Percentiles rank a stretch among this genome's conserved stretches.
phyloP scores from a whole-genome alignment of 768 basidiomycete genomes.

The Boletellus emodensis region DNA sequence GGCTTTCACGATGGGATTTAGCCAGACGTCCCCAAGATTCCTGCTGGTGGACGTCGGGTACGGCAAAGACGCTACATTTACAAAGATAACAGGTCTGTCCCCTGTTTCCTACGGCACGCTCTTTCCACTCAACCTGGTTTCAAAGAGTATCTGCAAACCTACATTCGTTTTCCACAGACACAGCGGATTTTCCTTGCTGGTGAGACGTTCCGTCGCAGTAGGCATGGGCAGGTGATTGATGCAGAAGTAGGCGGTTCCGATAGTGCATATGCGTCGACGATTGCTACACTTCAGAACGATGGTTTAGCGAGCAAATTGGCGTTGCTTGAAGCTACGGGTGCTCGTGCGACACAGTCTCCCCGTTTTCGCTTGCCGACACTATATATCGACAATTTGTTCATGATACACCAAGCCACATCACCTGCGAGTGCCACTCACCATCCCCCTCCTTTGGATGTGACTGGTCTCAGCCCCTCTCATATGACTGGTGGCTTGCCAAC shows the following conservation, averaged over 20 bases:
- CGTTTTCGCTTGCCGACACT: conserved; percentile 52
- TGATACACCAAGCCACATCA: conserved; percentile 27
- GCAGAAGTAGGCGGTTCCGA: conserved; percentile 49
- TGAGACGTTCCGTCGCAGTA: conserved; percentile 25
- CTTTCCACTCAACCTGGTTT: neutral
- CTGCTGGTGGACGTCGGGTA: conserved; percentile 64
- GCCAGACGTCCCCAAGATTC: conserved; percentile 70
- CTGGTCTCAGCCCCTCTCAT: conserved; percentile 37
- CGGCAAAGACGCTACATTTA: conserved; percentile 55
- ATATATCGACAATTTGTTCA: conserved; percentile 49
- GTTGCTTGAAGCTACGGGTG: conserved; percentile 48
- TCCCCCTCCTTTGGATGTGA: conserved; percentile 46
- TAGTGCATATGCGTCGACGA: conserved; percentile 51
- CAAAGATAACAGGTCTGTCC: conserved; percentile 64
- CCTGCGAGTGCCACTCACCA: conserved; percentile 31
- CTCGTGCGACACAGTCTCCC: conserved; percentile 40
- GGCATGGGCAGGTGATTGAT: conserved; percentile 1
- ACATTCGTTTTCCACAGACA: conserved; percentile 69
- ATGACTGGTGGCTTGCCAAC: conserved; percentile 62
- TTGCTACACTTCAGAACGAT: conserved; percentile 55
- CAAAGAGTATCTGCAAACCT: conserved; percentile 68
- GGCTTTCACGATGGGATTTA: conserved; percentile 68
- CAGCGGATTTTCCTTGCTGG: conserved; percentile 71
- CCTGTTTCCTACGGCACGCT: neutral
- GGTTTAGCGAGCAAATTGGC: conserved; percentile 65